phyloP scores from a whole-genome alignment of 2,329 filamentous ascomycete species.

The Didymella lethalis region DNA sequence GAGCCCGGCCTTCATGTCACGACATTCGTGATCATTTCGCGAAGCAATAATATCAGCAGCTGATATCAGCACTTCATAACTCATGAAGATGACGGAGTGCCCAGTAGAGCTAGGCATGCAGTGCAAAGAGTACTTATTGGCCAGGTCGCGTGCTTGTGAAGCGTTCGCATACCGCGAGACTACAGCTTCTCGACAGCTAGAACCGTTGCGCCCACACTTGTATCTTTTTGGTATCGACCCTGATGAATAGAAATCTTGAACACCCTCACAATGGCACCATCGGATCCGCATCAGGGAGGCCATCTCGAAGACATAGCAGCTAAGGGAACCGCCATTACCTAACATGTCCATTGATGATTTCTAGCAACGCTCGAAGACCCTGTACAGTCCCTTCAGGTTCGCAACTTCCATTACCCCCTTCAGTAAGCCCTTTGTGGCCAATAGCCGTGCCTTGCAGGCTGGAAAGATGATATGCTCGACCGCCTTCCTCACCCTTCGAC shows the following conservation, averaged over 20 bases:
- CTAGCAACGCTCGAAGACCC: conserved; percentile 92
- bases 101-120: conserved; percentile 1
- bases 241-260: neutral
- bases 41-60: conserved; percentile 11
- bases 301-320: neutral
- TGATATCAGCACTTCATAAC: neutral
- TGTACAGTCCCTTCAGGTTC: conserved; percentile 89
- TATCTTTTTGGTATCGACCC: neutral
- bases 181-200: neutral
- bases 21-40: conserved; percentile 5
- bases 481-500: conserved; percentile 74
- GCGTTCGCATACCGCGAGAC: neutral
- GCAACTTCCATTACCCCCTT: conserved; percentile 85
- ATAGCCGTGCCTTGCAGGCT: conserved; percentile 80
- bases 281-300: neutral
- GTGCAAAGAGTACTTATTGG: conserved; percentile 18
- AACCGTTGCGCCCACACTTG: neutral
- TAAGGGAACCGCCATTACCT: neutral
- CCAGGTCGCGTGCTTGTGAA: conserved; percentile 8
- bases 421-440: conserved; percentile 81
- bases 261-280: conserved; percentile 1
- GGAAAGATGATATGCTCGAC: conserved; percentile 91
- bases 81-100: conserved; percentile 3
- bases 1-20: neutral
- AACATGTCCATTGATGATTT: neutral